Base-by-base conservation (phyloP, 169 alveolate species). In the Toxoplasma gondii region DNA sequence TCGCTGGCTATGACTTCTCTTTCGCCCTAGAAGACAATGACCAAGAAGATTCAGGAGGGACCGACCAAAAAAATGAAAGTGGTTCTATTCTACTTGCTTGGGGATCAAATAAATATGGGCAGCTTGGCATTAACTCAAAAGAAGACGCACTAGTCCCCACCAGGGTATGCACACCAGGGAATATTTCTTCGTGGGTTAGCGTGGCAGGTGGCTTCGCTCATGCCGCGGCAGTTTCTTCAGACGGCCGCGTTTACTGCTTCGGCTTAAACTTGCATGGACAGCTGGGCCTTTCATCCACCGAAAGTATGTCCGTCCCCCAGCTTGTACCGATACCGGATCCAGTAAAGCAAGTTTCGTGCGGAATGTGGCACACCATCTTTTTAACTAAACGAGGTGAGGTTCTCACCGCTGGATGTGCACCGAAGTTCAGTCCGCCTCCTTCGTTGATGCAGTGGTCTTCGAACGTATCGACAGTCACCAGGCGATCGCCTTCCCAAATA, bases 201-300 rank as follows among this genome's bases (percentile, higher is more conserved):
- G 90, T 82, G 36, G 90, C 90, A 27, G 90, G 69, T 22, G 90
- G 90, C 17, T 82, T 82, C 67, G 90, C 39, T 4, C 90, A 82
- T 36, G 67, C 67, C 17, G 90, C 67, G 38, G 90, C 41, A 82
- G 38, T 82, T 43, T 41, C 90, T 4, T 39, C 39, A 39, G 67
- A 29, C 69, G 67, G 67, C 34, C 34, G 41, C 12, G 90, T 82
- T 29, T 82, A 82, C 67, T 43, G 49, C 19, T 82, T 39, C 41
- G 90, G 90, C 67, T 39, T 82, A 0, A 82, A 82, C 41, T 36
- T 82, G 31, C 90, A 82, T 38, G 90, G 90, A 36, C 90, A 82
- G 67, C 38, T 82, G 24, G 90, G 90, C 67, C 90, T 82, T 29
- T 39, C 69, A 19, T 31, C 90, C 36, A 82, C 90, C 22, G 69